Conservation (phyloP, 305 asterid species). For the Vinca major region DNA sequence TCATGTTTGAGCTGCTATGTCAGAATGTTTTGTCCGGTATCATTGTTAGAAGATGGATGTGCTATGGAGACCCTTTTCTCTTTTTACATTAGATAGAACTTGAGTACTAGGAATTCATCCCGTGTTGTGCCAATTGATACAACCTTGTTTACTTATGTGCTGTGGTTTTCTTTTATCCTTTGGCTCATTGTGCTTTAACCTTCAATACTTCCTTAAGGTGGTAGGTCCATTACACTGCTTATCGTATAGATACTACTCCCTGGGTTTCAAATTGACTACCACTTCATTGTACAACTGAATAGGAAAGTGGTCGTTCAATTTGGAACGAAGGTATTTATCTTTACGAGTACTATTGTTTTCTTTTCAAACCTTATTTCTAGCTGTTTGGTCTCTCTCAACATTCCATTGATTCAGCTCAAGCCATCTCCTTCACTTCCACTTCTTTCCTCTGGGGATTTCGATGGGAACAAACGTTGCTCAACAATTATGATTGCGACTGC, state of each 20-base stretch:
- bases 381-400: background rate
- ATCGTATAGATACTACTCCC: background rate
- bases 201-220: background rate
- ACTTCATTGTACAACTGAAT: too few relatives aligned
- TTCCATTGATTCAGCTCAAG: background rate
- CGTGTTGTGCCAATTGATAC: background rate
- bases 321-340: too few relatives aligned
- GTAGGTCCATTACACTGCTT: background rate
- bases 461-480: too few relatives aligned
- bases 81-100: conserved; percentile 7
- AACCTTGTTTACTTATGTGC: background rate
- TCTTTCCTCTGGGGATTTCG: too few relatives aligned
- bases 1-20: background rate
- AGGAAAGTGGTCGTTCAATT: too few relatives aligned
- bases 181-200: background rate
- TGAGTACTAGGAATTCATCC: conserved; percentile 1
- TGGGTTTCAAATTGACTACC: too few relatives aligned
- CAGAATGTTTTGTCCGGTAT: conserved; percentile 4
- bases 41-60: conserved; percentile 14
- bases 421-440: background rate
- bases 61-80: background rate
- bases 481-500: too few relatives aligned
- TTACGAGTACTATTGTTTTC: too few relatives aligned
- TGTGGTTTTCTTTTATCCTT: background rate
- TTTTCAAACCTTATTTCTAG: background rate